Base-by-base conservation (phyloP, 2,329 filamentous ascomycete genomes). In the Penicillium brevicompactum region DNA sequence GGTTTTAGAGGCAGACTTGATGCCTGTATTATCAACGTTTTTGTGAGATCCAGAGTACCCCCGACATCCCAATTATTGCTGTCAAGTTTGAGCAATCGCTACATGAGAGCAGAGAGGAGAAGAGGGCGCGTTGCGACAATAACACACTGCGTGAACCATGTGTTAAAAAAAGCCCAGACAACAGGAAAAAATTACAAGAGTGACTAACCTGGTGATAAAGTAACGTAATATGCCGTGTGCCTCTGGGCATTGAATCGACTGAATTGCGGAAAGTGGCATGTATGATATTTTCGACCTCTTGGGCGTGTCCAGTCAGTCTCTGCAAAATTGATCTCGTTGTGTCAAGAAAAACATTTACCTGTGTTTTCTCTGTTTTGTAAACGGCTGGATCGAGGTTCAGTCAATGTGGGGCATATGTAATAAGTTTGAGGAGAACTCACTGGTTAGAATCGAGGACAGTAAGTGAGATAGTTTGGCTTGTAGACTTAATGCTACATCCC, bases 1-100 rank as follows among this genome's bases (percentile, higher is more conserved):
- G 0, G 71, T 74, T 46, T 77, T 78, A 3, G 66, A 61, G 0
- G 76, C 75, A 0, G 75, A 78, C 32, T 77, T 77, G 18, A 77
- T 77, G 4, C 76, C 73, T 0, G 71, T 75, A 0, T 71, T 7
- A 78, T 75, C 0, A 78, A 51, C 0, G 71, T 59, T 11, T 68
- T 72, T 1, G 73, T 76, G 1, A 67, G 68, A 2, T 61, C 62
- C 0, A 76, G 56, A 31, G 77, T 72, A 0, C 51, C 68, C 8
- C 71, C 66, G 32, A 71, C 71, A 27, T 74, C 67, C 24, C 74
- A 67, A 2, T 50, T 59, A 46, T 61, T 61, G 2, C 66, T 56
- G 0, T 56, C 59, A 0, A 74, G 52, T 6, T 64, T 68, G 0
- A 75, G 69, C 0, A 75, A 54, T 3, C 73, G 62, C 49, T 76